A percentile compares a stretch with the other conserved stretches of the same genome.
Evolutionary conservation across 2,329 filamentous ascomycete genomes (phyloP).

Genomic region (Bretziella fagacearum): DNA sequence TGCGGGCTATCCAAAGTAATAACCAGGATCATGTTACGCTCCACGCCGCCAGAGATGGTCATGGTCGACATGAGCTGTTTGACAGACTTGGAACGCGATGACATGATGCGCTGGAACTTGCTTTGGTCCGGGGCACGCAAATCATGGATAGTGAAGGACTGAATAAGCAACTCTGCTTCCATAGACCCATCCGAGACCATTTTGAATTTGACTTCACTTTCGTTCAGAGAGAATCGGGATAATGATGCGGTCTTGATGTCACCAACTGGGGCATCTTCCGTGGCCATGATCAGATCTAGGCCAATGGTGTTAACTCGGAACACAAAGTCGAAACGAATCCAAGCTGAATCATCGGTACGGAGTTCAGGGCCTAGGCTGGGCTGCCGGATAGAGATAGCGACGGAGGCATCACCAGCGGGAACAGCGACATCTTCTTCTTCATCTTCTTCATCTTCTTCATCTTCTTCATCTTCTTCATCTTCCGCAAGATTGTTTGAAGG

Average conservation of each 20-base stretch:
- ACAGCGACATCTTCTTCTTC: constrained; percentile 7
- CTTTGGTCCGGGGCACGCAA: constrained; percentile 79
- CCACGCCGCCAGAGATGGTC: constrained; percentile 58
- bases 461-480: constrained; percentile 1
- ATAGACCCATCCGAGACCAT: constrained; percentile 85
- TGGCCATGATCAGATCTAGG: constrained; percentile 67
- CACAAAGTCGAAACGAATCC: constrained; percentile 84
- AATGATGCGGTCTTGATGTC: constrained; percentile 65
- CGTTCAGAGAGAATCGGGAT: constrained; percentile 85
- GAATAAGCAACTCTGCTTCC: constrained; percentile 82
- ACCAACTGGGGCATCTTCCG: constrained; percentile 60
- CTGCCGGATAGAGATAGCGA: constrained; percentile 20
- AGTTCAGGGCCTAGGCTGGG: constrained; percentile 48
- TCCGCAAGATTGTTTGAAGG: constrained; percentile 15
- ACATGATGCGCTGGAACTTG: constrained; percentile 97
- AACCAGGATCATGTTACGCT: constrained; percentile 72
- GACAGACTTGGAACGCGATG: constrained; percentile 80
- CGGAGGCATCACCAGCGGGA: background rate
- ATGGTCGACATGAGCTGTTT: constrained; percentile 98
- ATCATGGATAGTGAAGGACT: constrained; percentile 88
- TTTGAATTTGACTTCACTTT: constrained; percentile 77
- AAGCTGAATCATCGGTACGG: constrained; percentile 49
- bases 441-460: constrained; percentile 1
- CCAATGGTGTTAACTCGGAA: constrained; percentile 82
- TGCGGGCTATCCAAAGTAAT: constrained; percentile 88